These are phyloP conservation scores for Cladophialophora bantiana DNA, from an alignment of 2,329 filamentous ascomycete genomes.

Conservation along the genomic window DNA sequence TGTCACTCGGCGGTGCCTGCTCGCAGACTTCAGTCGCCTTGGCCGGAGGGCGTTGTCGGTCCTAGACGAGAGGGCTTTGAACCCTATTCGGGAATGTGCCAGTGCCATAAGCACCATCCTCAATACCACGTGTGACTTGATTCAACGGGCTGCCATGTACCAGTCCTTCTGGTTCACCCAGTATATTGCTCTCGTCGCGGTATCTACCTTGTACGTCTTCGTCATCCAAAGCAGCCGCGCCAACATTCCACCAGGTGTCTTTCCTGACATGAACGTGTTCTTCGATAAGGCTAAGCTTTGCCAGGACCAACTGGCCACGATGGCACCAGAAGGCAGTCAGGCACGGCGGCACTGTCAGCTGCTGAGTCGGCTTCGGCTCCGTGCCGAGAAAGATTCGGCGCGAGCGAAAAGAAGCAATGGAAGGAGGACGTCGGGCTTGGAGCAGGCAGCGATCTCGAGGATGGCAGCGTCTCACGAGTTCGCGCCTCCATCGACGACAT, in stretches of 20 bases:
- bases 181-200: conserved; percentile 39
- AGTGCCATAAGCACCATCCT: conserved; percentile 39
- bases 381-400: conserved; percentile 34
- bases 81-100: conserved; percentile 39
- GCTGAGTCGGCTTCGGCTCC: conserved; percentile 29
- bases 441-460: background rate
- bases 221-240: conserved; percentile 35
- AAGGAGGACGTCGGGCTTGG: background rate
- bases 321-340: conserved; percentile 37
- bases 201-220: conserved; percentile 40
- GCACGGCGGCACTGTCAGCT: conserved; percentile 35
- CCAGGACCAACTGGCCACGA: conserved; percentile 31
- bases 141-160: conserved; percentile 37
- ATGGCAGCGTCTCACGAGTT: background rate
- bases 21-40: conserved; percentile 35
- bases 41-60: conserved; percentile 20
- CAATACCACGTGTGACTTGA: conserved; percentile 37
- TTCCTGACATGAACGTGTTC: conserved; percentile 29
- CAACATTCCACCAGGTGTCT: conserved; percentile 22
- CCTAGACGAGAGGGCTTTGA: conserved; percentile 31
- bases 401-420: conserved; percentile 9
- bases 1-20: conserved; percentile 40
- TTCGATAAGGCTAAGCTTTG: conserved; percentile 36
- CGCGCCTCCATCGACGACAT: background rate
- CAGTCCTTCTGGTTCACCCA: conserved; percentile 44